Evolutionary conservation across 2,329 filamentous ascomycete species (phyloP).

Genomic region (Ceratocystis lukuohia): DNA sequence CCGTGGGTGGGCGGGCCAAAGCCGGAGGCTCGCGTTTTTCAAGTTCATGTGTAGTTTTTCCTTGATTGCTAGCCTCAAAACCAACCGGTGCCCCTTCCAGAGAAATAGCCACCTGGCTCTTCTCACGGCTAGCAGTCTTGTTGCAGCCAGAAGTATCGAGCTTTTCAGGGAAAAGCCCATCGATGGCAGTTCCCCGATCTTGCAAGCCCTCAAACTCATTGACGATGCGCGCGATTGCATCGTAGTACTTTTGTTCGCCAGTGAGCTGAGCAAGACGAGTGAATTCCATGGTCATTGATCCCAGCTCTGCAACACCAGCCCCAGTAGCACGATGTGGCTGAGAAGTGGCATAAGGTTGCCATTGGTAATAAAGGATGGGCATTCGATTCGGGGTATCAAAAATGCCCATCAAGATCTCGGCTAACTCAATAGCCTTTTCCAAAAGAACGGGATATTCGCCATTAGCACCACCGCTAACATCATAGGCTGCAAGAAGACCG

Average conservation of each 20-base stretch:
- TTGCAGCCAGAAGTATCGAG: constrained; percentile 74
- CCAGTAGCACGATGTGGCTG: constrained; percentile 49
- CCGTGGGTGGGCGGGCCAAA: neutral
- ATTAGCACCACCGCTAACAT: constrained; percentile 54
- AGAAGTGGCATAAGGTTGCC: constrained; percentile 52
- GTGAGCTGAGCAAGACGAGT: constrained; percentile 80
- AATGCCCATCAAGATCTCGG: constrained; percentile 64
- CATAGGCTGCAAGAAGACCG: constrained; percentile 72
- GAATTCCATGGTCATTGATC: constrained; percentile 75
- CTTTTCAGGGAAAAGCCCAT: constrained; percentile 64
- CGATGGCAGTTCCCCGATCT: constrained; percentile 50
- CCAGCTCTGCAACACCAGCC: constrained; percentile 57
- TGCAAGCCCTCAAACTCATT: constrained; percentile 66
- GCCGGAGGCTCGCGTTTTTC: neutral
- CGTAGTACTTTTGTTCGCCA: constrained; percentile 69
- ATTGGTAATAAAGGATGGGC: constrained; percentile 69
- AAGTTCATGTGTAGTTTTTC: neutral
- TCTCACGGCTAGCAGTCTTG: constrained; percentile 31
- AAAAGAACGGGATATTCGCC: constrained; percentile 52
- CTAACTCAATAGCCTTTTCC: constrained; percentile 66
- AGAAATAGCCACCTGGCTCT: constrained; percentile 16
- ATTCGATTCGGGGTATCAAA: constrained; percentile 93
- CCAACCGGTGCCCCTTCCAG: constrained; percentile 2
- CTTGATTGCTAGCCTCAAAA: neutral
- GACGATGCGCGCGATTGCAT: constrained; percentile 76